Conservation (phyloP, 257 asterid species). For the Penstemon newberryi region DNA sequence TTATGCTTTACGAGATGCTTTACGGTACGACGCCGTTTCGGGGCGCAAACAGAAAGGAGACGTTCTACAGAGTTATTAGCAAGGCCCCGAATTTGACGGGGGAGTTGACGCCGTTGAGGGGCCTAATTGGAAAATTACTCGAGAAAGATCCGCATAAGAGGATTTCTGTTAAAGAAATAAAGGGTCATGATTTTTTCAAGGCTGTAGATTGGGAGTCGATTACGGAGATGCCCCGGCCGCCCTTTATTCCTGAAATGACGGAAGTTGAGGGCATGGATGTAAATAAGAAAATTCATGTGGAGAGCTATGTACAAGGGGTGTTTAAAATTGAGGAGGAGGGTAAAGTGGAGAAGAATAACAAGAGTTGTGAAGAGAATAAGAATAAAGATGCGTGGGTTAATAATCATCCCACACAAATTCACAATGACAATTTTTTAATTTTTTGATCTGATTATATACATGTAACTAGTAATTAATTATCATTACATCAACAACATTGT, state of each 20-base stretch:
- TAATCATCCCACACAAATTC: conserved; percentile 43
- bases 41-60: conserved; percentile 72
- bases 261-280: conserved; percentile 50
- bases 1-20: conserved; percentile 85
- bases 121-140: conserved; percentile 69
- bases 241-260: conserved; percentile 68
- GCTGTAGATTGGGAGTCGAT: conserved; percentile 69
- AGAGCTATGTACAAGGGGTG: conserved; percentile 61
- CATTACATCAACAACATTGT: not conserved
- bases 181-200: conserved; percentile 59
- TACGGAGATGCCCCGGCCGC: conserved; percentile 73
- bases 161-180: conserved; percentile 52
- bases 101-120: conserved; percentile 75
- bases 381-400: conserved; percentile 46
- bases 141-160: conserved; percentile 76
- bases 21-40: conserved; percentile 88
- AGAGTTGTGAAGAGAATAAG: conserved; percentile 26
- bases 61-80: conserved; percentile 54
- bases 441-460: conserved; percentile 37
- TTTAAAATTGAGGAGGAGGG: conserved; percentile 44
- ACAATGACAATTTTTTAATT: conserved; percentile 50
- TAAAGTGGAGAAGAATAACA: conserved; percentile 22
- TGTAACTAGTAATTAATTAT: conserved; percentile 16
- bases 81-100: conserved; percentile 68
- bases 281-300: conserved; percentile 63